Percentiles rank a stretch among this genome's conserved stretches.
phyloP scores from a whole-genome alignment of 2,329 filamentous ascomycete species.

The Geosmithia putterillii region DNA sequence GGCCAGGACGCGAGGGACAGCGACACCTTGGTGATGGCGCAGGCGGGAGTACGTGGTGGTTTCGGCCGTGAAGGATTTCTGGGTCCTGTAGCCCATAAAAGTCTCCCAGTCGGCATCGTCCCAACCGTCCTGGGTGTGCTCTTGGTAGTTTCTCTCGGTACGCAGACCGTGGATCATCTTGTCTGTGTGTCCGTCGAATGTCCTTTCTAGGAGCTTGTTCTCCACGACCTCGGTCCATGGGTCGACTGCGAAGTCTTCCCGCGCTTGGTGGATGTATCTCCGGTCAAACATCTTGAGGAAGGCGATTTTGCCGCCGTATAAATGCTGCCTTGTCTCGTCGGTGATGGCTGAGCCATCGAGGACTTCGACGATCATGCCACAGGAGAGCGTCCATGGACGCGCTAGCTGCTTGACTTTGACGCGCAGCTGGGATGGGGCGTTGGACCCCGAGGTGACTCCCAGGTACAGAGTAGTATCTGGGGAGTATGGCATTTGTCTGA shows the following conservation, averaged over 20 bases:
- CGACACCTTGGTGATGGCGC: not conserved
- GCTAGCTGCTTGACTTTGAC: not conserved
- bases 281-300: slow-evolving; percentile 13
- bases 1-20: not conserved
- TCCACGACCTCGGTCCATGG: slow-evolving; percentile 3
- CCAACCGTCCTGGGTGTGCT: not conserved
- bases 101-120: not conserved
- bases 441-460: too few species aligned
- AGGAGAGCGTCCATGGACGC: slow-evolving; percentile 4
- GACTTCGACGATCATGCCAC: slow-evolving; percentile 9
- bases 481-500: too few species aligned
- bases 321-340: not conserved
- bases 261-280: slow-evolving; percentile 7
- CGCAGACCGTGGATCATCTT: not conserved
- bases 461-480: too few species aligned
- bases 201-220: not conserved
- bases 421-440: not conserved
- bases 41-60: not conserved
- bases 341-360: not conserved
- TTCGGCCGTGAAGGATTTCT: not conserved
- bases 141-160: not conserved
- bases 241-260: slow-evolving; percentile 4
- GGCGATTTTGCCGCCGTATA: not conserved
- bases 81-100: not conserved
- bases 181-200: not conserved